These are phyloP conservation scores for Firmiana major DNA, from an alignment of 345 rosid genomes.

Conservation along the genomic window DNA sequence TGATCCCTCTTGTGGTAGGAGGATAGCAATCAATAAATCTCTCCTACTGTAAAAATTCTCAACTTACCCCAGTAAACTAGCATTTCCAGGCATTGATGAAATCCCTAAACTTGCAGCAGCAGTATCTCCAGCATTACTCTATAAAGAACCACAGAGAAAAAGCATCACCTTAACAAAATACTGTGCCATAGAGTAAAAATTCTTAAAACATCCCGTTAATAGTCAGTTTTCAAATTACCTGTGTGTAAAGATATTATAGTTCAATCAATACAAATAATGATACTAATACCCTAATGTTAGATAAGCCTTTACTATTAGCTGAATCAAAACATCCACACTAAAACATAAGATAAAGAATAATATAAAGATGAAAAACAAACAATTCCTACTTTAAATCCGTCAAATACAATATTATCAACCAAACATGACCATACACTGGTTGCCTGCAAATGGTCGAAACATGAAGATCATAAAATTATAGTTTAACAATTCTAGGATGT, in stretches of 20 bases:
- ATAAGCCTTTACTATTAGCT: background rate
- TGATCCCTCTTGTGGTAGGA: background rate
- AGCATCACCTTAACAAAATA: constrained; percentile 14
- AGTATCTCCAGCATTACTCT: constrained; percentile 62
- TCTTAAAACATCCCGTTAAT: background rate
- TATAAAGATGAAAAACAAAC: background rate
- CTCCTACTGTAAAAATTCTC: constrained; percentile 1
- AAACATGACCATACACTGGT: background rate
- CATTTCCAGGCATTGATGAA: constrained; percentile 78
- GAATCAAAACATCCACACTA: background rate
- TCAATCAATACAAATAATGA: background rate
- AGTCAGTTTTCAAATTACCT: background rate
- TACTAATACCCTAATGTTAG: background rate
- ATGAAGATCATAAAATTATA: background rate
- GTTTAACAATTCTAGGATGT: background rate
- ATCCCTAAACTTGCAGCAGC: constrained; percentile 49
- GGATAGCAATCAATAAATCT: background rate
- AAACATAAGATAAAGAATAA: background rate
- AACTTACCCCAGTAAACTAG: constrained; percentile 87
- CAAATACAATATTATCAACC: background rate
- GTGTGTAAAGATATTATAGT: background rate
- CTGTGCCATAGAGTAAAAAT: background rate
- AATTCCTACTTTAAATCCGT: background rate
- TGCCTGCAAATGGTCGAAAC: background rate
- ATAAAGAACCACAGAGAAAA: constrained; percentile 14